Percentiles rank a stretch among this genome's conserved stretches.
These are phyloP conservation scores for Fraxinus pennsylvanica DNA, from an alignment of 257 asterid genomes.

Conservation along the genomic window DNA sequence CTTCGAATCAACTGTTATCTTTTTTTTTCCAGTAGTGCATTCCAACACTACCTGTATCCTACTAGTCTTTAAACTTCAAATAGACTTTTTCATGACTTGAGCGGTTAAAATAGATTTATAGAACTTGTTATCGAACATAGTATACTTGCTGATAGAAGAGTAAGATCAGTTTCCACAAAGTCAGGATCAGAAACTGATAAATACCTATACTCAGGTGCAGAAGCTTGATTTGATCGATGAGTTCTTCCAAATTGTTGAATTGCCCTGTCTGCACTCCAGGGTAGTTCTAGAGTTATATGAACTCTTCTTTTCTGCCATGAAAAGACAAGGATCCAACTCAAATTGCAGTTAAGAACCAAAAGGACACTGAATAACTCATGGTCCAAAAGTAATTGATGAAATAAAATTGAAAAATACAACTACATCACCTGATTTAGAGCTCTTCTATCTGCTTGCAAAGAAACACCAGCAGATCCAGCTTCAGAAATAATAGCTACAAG, in stretches of 20 bases:
- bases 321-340: constrained; percentile 31
- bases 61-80: constrained; percentile 1
- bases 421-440: constrained; percentile 78
- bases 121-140: neutral
- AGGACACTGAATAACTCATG: constrained; percentile 15
- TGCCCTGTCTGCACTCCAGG: constrained; percentile 99
- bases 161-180: neutral
- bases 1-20: neutral
- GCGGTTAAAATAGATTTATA: constrained; percentile 3
- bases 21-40: neutral
- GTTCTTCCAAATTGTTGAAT: constrained; percentile 99
- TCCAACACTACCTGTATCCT: neutral
- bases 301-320: constrained; percentile 86
- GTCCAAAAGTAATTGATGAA: constrained; percentile 15
- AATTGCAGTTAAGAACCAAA: constrained; percentile 24
- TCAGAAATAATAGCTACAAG: constrained; percentile 91
- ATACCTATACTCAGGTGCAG: constrained; percentile 96
- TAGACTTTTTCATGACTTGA: constrained; percentile 10
- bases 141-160: neutral
- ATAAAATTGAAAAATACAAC: constrained; percentile 20
- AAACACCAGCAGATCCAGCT: constrained; percentile 99
- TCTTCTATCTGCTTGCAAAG: constrained; percentile 98
- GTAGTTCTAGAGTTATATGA: constrained; percentile 92
- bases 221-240: constrained; percentile 97
- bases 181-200: constrained; percentile 24